A percentile compares a stretch with the other conserved stretches of the same genome.
phyloP scores from a whole-genome alignment of 2,329 filamentous ascomycete genomes.

The Cordyceps farinosa region DNA sequence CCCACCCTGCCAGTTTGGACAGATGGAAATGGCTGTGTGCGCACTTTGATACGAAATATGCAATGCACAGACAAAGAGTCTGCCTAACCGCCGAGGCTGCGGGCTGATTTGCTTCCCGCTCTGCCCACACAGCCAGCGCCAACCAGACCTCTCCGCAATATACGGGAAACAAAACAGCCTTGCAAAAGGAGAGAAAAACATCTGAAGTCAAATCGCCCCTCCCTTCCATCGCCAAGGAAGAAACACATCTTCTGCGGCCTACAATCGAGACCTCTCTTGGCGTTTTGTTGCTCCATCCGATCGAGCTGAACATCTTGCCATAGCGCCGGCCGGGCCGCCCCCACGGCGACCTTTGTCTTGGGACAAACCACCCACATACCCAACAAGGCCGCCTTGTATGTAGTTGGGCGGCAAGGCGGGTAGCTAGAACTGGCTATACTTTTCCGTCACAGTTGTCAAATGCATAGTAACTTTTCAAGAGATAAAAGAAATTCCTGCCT shows the following conservation, averaged over 20 bases:
- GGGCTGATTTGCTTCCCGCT: not conserved
- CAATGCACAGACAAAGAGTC: too few relatives aligned
- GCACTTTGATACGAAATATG: too few relatives aligned
- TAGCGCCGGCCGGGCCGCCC: not conserved
- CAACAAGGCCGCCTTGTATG: too few relatives aligned
- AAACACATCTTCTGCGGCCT: not conserved
- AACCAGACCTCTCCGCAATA: not conserved
- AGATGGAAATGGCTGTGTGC: too few relatives aligned
- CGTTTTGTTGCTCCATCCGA: not conserved
- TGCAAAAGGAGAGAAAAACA: not conserved
- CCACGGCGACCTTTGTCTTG: not conserved
- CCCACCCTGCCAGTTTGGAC: too few relatives aligned
- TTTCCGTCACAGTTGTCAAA: not conserved
- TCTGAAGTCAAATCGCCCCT: not conserved
- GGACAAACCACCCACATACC: too few relatives aligned
- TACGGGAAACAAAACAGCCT: not conserved
- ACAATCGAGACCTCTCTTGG: not conserved
- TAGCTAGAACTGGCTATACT: too few relatives aligned
- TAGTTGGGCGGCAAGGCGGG: too few relatives aligned
- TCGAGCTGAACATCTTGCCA: not conserved
- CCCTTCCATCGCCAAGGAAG: not conserved
- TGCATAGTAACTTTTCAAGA: not conserved
- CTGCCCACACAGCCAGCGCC: not conserved
- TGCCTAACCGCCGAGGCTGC: constrained; percentile 4
- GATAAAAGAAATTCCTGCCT: constrained; percentile 16